Percentiles rank a stretch among this genome's conserved stretches.
Conservation (phyloP, 2,329 filamentous ascomycete species). For the Aspergillus versicolor region DNA sequence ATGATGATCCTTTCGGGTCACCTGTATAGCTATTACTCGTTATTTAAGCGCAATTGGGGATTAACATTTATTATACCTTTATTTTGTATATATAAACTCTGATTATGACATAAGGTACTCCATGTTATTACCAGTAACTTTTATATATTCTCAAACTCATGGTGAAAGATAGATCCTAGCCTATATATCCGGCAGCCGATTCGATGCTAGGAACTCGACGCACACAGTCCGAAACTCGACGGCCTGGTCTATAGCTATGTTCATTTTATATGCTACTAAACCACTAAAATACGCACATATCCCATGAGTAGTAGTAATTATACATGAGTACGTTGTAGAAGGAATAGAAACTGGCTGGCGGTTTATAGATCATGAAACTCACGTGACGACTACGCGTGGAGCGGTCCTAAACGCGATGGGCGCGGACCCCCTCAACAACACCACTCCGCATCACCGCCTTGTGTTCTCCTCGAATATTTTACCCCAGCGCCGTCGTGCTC, state of each 20-base stretch:
- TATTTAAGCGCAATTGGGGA: not conserved
- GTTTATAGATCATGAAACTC: not conserved
- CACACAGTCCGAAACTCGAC: not conserved
- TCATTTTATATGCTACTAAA: too few species aligned
- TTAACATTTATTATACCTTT: not conserved
- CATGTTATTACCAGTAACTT: too few species aligned
- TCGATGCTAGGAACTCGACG: too few species aligned
- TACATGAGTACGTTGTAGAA: not conserved
- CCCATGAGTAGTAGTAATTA: too few species aligned
- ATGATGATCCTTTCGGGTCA: not conserved
- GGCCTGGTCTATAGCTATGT: not conserved
- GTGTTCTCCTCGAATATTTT: not conserved
- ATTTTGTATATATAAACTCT: not conserved
- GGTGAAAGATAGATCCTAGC: too few species aligned
- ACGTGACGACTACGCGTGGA: conserved; percentile 10
- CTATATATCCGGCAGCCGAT: too few species aligned
- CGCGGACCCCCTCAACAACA: conserved; percentile 23
- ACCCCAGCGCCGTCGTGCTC: conserved; percentile 12
- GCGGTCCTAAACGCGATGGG: conserved; percentile 12
- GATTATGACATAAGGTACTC: not conserved
- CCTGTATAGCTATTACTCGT: conserved; percentile 6
- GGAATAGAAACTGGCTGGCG: not conserved
- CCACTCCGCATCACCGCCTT: conserved; percentile 13
- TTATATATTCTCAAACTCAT: too few species aligned
- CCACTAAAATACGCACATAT: too few species aligned